Evolutionary conservation across 345 rosid species (phyloP).

Genomic region (Hevea brasiliensis): DNA sequence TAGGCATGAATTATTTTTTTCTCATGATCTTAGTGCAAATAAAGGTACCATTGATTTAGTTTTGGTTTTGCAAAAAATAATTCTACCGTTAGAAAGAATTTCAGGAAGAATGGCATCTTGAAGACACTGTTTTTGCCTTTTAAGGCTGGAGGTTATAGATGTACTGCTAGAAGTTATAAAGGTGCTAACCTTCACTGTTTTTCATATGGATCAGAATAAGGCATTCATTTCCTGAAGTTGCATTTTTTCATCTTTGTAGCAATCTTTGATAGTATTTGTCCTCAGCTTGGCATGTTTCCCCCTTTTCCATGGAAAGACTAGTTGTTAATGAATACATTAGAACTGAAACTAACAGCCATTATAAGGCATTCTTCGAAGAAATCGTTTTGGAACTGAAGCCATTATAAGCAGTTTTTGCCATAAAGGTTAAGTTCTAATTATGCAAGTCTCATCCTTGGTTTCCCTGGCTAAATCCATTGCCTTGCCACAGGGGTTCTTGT

Average conservation of each 20-base stretch:
- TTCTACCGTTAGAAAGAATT: not conserved
- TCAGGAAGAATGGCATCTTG: not conserved
- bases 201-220: not conserved
- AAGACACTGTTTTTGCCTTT: not conserved
- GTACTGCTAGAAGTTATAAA: too few relatives aligned
- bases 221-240: not conserved
- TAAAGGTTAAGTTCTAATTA: not conserved
- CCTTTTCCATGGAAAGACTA: too few relatives aligned
- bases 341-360: too few relatives aligned
- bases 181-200: not conserved
- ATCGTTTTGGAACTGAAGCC: too few relatives aligned
- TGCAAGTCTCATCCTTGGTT: too few relatives aligned
- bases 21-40: too few relatives aligned
- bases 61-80: not conserved
- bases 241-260: not conserved
- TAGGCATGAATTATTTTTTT: too few relatives aligned
- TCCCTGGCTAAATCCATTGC: not conserved
- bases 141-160: not conserved
- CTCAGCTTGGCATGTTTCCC: too few relatives aligned
- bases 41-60: not conserved
- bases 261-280: too few relatives aligned
- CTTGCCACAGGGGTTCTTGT: constrained; percentile 61
- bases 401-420: not conserved
- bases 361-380: too few relatives aligned
- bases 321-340: too few relatives aligned